Evolutionary conservation across 2,329 filamentous ascomycete species (phyloP).

Genomic region (Diatrype stigma): DNA sequence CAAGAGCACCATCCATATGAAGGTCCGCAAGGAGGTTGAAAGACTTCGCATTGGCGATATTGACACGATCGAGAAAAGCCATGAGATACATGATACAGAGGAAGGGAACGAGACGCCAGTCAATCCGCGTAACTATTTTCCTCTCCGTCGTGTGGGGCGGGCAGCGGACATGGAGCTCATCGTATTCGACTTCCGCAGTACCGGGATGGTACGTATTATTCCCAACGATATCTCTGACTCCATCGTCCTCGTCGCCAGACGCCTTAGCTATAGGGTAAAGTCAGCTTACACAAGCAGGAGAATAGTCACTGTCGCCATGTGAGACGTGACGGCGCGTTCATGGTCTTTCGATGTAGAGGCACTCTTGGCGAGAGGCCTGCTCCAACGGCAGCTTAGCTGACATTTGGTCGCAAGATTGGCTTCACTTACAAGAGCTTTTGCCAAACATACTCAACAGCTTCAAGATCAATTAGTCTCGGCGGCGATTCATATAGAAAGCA

Average conservation of each 20-base stretch:
- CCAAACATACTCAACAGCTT: background rate
- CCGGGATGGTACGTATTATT: slow-evolving; percentile 26
- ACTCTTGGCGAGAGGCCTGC: no score
- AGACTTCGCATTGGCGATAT: slow-evolving; percentile 72
- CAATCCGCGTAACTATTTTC: slow-evolving; percentile 65
- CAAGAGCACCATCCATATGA: slow-evolving; percentile 43
- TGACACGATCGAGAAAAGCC: slow-evolving; percentile 56
- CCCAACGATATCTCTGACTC: slow-evolving; percentile 10
- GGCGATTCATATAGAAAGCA: no score
- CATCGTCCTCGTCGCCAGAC: slow-evolving; percentile 22
- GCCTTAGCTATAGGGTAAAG: slow-evolving; percentile 8
- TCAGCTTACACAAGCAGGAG: background rate
- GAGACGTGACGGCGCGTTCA: no score
- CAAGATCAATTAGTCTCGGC: background rate
- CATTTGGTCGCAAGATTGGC: background rate
- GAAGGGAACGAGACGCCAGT: slow-evolving; percentile 67
- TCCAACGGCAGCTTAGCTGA: background rate
- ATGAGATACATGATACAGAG: slow-evolving; percentile 57
- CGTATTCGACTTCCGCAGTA: slow-evolving; percentile 22
- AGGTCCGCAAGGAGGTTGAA: slow-evolving; percentile 64
- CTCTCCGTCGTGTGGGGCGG: slow-evolving; percentile 58
- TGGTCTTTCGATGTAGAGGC: no score
- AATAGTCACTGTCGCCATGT: no score
- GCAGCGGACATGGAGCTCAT: slow-evolving; percentile 33
- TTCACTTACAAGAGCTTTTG: slow-evolving; percentile 2